Conservation (phyloP, 1,284 basidiomycete species). For the Cutaneotrichosporon cutaneum region DNA sequence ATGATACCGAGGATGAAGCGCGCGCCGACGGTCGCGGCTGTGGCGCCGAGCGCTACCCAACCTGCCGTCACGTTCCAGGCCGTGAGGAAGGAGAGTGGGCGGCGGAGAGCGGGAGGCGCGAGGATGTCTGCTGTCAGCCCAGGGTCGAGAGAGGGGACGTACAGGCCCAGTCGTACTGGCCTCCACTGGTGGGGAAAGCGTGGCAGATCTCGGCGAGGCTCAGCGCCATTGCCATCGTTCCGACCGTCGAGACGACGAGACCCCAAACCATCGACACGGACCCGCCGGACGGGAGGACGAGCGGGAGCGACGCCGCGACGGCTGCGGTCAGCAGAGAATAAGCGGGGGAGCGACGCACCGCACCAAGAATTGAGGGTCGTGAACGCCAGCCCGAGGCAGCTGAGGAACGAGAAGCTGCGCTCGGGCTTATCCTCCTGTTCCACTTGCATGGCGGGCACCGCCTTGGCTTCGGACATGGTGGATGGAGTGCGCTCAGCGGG, state of each 20-base stretch:
- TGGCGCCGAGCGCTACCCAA: constrained; percentile 50
- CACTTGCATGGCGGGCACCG: too few relatives aligned
- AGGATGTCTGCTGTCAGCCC: constrained; percentile 20
- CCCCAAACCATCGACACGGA: constrained; percentile 45
- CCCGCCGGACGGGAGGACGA: constrained; percentile 41
- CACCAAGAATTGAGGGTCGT: constrained; percentile 26
- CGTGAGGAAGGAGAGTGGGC: constrained; percentile 1
- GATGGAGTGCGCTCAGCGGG: too few relatives aligned
- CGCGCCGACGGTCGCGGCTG: constrained; percentile 24
- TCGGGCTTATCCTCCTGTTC: constrained; percentile 10
- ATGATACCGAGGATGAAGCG: constrained; percentile 31
- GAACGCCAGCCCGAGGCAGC: constrained; percentile 23
- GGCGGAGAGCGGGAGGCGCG: background rate
- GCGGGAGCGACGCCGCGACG: constrained; percentile 11
- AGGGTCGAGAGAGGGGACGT: background rate
- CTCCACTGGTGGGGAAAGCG: constrained; percentile 29
- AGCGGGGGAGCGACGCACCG: background rate
- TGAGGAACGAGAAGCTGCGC: constrained; percentile 23
- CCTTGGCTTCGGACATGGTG: too few relatives aligned
- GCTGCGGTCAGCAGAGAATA: background rate
- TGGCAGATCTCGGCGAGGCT: constrained; percentile 23
- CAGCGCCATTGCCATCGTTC: constrained; percentile 31
- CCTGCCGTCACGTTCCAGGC: constrained; percentile 29
- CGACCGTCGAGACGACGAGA: constrained; percentile 35
- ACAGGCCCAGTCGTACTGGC: constrained; percentile 46